These are phyloP conservation scores for Pyrenochaeta sp. DNA, from an alignment of 2,329 filamentous ascomycete genomes.

Conservation along the genomic window DNA sequence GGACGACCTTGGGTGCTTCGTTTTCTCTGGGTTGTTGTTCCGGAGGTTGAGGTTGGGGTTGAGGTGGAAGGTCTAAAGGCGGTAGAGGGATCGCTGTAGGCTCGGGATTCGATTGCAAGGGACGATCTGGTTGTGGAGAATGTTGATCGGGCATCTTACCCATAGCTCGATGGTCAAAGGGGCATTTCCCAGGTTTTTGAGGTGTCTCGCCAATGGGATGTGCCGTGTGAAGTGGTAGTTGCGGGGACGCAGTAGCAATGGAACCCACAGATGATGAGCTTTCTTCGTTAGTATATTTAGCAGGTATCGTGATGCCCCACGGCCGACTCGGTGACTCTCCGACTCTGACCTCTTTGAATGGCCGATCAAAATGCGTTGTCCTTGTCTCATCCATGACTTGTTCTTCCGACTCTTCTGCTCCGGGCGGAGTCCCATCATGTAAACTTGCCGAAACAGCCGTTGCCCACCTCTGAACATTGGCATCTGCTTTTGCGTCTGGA, in stretches of 20 bases:
- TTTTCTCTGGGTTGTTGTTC: slow-evolving; percentile 15
- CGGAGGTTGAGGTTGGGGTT: slow-evolving; percentile 11
- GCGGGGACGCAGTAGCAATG: slow-evolving; percentile 54
- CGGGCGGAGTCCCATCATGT: slow-evolving; percentile 51
- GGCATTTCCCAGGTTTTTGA: slow-evolving; percentile 44
- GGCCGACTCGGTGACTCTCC: slow-evolving; percentile 92
- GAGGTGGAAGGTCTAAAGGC: slow-evolving; percentile 8
- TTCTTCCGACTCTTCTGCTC: slow-evolving; percentile 49
- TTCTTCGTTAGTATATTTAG: slow-evolving; percentile 54
- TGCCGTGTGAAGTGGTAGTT: slow-evolving; percentile 61
- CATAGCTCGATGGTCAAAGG: slow-evolving; percentile 45
- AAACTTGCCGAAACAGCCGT: slow-evolving; percentile 72
- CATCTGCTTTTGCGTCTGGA: slow-evolving; percentile 61
- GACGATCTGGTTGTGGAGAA: slow-evolving; percentile 10
- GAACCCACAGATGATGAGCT: slow-evolving; percentile 51
- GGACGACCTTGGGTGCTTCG: slow-evolving; percentile 42
- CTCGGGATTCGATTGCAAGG: slow-evolving; percentile 21
- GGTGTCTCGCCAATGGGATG: slow-evolving; percentile 35
- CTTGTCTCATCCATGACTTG: slow-evolving; percentile 65
- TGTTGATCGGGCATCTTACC: slow-evolving; percentile 21
- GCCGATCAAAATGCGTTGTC: slow-evolving; percentile 80
- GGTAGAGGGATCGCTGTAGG: slow-evolving; percentile 20
- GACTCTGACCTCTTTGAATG: slow-evolving; percentile 87
- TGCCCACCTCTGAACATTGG: slow-evolving; percentile 87
- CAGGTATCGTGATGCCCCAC: slow-evolving; percentile 88